Base-by-base conservation (phyloP, 176 grass and related monocot species). In the Olyra latifolia region DNA sequence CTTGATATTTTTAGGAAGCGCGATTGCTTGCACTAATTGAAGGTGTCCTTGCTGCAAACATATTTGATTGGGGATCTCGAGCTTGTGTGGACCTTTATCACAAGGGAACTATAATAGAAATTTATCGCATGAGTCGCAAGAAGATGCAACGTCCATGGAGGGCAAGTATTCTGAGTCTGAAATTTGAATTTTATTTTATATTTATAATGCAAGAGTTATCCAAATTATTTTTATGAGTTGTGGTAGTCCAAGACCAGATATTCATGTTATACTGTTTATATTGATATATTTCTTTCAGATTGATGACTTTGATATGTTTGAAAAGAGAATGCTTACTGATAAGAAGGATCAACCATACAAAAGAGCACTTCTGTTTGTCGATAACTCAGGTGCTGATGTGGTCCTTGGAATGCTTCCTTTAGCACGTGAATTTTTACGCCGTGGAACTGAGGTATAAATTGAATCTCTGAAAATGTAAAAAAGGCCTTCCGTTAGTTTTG, bases 61-160 rank as follows among this genome's bases (percentile, higher is more conserved):
- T 98, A 88, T 98, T 98, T 82, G 96, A 98, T 74, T 98, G 96
- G 96, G 96, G 92, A 57, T 98, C 96, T 82, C 83, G 90, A 87
- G 96, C 92, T 75, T 98, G 96, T 87, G 96, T 98, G 58, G 96
- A 98, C 25, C 96, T 98, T 88, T 98, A 98, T 72, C 92, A 98
- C 78, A 89, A 98, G 78, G 96, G 96, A 84, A 98, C 96, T 69
- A 98, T 98, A 81, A 95, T 95, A 71, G 96, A 98, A 80, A 98
- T 98, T 81, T 98, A 98, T 81, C 83, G 92, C 74, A 98, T 98
- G 96, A 98, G 96, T 76, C 96, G 96, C 82, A 98, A 98, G 72
- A 98, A 98, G 88, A 98, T 98, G 96, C 85, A 83, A 76, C 96
- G 96, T 63, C 96, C 96, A 58, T 98, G 96, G 96, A 83, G 88